phyloP scores from a whole-genome alignment of 495 filamentous ascomycete genomes.

The Xylaria nigripes region DNA sequence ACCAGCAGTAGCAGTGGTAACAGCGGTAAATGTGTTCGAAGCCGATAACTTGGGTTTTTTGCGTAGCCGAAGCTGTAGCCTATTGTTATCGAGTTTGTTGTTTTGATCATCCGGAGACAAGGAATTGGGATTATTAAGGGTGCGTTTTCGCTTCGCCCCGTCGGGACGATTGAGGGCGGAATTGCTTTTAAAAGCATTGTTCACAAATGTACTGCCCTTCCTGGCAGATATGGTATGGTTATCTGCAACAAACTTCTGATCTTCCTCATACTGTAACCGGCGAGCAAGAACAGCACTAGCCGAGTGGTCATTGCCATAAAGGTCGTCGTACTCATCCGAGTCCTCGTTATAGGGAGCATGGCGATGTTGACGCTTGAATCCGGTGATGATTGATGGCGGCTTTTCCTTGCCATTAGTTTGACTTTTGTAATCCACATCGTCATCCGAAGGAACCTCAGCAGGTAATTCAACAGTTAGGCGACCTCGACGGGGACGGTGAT shows the following conservation, averaged over 20 bases:
- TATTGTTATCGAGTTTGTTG: neutral
- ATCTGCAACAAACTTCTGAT: constrained; percentile 7
- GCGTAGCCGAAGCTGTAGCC: neutral
- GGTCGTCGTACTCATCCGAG: constrained; percentile 31
- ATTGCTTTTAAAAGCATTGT: neutral
- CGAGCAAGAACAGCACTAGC: constrained; percentile 30
- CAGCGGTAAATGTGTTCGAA: neutral
- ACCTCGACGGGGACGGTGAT: constrained; percentile 3
- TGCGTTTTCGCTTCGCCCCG: neutral
- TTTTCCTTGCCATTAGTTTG: constrained; percentile 14
- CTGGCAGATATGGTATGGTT: neutral
- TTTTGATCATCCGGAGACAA: neutral
- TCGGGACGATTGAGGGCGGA: neutral
- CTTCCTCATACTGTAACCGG: constrained; percentile 31
- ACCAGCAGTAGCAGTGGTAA: neutral
- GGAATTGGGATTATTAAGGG: neutral
- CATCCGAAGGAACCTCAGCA: neutral
- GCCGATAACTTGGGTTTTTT: constrained; percentile 6
- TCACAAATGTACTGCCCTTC: neutral
- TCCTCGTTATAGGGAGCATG: neutral
- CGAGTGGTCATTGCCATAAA: constrained; percentile 21
- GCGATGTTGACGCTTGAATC: constrained; percentile 6
- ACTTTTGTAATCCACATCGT: neutral
- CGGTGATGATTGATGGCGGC: constrained; percentile 1
- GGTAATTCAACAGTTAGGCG: constrained; percentile 12